Conservation (phyloP, 2,329 filamentous ascomycete genomes). For the Penicillium hesseltinei region DNA sequence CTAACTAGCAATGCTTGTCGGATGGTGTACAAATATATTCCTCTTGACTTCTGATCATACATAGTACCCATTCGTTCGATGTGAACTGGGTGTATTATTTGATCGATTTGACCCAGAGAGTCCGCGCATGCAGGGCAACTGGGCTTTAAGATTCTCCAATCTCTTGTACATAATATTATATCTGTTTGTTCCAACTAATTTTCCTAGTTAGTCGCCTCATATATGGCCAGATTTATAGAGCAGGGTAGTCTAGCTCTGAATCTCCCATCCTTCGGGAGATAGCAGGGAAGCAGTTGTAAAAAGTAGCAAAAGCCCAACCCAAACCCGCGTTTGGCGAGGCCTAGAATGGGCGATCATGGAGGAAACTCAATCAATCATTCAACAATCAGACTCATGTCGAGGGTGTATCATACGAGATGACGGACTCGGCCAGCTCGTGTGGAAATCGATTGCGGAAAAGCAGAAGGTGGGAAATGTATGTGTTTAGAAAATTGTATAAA, state of each 20-base stretch:
- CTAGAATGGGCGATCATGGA: too few relatives aligned
- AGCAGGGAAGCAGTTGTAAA: background rate
- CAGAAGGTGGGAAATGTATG: background rate
- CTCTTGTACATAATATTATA: background rate
- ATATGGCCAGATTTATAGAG: background rate
- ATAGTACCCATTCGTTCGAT: background rate
- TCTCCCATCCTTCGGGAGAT: background rate
- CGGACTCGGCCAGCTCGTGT: too few relatives aligned
- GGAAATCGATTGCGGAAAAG: too few relatives aligned
- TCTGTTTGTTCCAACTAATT: background rate
- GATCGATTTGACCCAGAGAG: background rate
- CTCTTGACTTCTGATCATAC: constrained; percentile 13
- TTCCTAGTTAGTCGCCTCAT: too few relatives aligned
- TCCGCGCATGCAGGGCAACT: background rate
- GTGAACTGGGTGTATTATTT: background rate
- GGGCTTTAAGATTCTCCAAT: background rate
- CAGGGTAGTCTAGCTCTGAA: background rate
- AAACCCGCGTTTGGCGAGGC: too few relatives aligned
- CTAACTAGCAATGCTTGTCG: constrained; percentile 16
- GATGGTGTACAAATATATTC: constrained; percentile 23
- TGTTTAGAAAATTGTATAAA: background rate
- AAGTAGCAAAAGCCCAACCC: background rate
- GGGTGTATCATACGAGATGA: too few relatives aligned
- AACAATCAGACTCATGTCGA: too few relatives aligned
- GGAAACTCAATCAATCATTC: too few relatives aligned